Evolutionary conservation across 2,329 filamentous ascomycete species (phyloP).

Genomic region (Fusarium bactridioides): DNA sequence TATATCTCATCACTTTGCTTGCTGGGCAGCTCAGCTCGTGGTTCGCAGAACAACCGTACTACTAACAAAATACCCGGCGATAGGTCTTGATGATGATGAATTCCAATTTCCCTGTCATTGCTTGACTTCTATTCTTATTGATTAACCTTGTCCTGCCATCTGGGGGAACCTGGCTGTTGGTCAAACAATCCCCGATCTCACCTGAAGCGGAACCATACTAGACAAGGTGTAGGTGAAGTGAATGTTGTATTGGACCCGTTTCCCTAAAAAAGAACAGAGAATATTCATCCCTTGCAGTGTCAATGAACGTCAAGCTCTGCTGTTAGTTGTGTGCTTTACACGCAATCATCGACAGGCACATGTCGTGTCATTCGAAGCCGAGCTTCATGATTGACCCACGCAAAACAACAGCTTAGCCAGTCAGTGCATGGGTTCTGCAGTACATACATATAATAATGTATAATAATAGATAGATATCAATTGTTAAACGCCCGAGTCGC

Average conservation of each 20-base stretch:
- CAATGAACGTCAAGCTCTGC: conserved; percentile 9
- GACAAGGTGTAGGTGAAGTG: conserved; percentile 15
- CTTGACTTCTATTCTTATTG: conserved; percentile 21
- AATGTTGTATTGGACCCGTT: conserved; percentile 33
- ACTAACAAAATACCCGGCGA: neutral
- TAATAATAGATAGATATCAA: conserved; percentile 2
- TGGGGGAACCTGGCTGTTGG: conserved; percentile 35
- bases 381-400: conserved; percentile 22
- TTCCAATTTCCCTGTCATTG: conserved; percentile 14
- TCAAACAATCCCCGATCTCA: conserved; percentile 38
- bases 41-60: neutral
- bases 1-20: conserved; percentile 7
- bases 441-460: neutral
- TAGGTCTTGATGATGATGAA: neutral
- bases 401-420: neutral
- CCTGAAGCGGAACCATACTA: conserved; percentile 41
- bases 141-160: conserved; percentile 36
- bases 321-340: conserved; percentile 4
- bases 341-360: conserved; percentile 8
- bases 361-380: neutral
- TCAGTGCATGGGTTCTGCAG: neutral
- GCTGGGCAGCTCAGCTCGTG: neutral
- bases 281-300: conserved; percentile 21
- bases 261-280: conserved; percentile 35
- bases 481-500: conserved; percentile 12